These are phyloP conservation scores for Aspergillus calidoustus DNA, from an alignment of 2,329 filamentous ascomycete genomes.

Conservation along the genomic window DNA sequence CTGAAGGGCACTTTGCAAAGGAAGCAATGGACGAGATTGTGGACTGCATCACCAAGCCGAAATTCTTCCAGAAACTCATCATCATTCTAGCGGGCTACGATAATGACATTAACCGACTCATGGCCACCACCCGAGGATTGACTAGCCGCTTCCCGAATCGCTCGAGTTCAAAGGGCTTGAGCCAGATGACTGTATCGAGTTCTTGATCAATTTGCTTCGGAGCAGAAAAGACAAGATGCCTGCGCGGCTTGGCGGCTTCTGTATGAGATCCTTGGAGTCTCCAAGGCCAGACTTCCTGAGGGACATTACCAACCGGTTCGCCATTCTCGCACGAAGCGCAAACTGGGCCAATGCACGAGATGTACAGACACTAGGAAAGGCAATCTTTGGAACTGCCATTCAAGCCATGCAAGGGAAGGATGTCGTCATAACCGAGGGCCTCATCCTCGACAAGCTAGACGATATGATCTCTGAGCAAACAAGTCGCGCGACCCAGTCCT, in stretches of 20 bases:
- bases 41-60: slow-evolving; percentile 59
- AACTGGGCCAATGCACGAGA: slow-evolving; percentile 70
- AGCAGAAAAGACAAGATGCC: slow-evolving; percentile 27
- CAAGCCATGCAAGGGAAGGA: slow-evolving; percentile 17
- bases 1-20: slow-evolving; percentile 60
- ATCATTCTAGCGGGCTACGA: slow-evolving; percentile 73
- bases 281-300: slow-evolving; percentile 24
- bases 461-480: slow-evolving; percentile 25
- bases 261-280: slow-evolving; percentile 30
- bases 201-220: slow-evolving; percentile 47
- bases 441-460: slow-evolving; percentile 20
- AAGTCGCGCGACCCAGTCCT: not conserved
- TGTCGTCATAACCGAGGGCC: slow-evolving; percentile 10
- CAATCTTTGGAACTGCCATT: slow-evolving; percentile 49
- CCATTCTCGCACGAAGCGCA: slow-evolving; percentile 45
- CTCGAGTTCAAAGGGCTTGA: slow-evolving; percentile 59
- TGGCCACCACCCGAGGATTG: slow-evolving; percentile 66
- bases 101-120: slow-evolving; percentile 66
- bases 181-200: slow-evolving; percentile 49
- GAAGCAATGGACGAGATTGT: slow-evolving; percentile 60
- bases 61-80: slow-evolving; percentile 64
- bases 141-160: slow-evolving; percentile 66
- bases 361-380: slow-evolving; percentile 58
- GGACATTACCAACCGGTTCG: slow-evolving; percentile 40
- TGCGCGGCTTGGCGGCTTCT: slow-evolving; percentile 22